Evolutionary conservation across 768 basidiomycete genomes (phyloP).

Genomic region (Dendrothele bispora): DNA sequence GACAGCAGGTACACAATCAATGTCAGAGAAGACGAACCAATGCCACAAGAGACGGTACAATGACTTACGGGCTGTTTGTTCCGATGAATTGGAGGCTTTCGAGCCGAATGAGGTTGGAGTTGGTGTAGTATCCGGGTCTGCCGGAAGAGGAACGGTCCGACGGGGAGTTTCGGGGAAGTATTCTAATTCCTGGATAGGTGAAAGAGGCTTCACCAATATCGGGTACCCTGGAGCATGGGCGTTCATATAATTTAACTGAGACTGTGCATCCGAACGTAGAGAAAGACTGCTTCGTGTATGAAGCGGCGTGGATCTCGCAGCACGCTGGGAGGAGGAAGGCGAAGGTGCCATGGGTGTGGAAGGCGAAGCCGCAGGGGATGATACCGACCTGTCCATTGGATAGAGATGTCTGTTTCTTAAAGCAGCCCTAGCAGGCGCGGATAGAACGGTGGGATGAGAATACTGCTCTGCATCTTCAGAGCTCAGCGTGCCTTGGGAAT

Average conservation of each 20-base stretch:
- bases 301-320: constrained; percentile 15
- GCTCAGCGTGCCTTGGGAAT: constrained; percentile 7
- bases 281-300: constrained; percentile 41
- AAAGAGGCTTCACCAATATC: constrained; percentile 52
- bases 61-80: constrained; percentile 45
- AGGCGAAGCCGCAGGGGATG: constrained; percentile 26
- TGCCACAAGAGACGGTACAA: no score
- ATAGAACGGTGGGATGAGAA: background rate
- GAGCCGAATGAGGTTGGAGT: constrained; percentile 25
- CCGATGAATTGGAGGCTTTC: constrained; percentile 37
- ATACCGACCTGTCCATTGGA: constrained; percentile 26
- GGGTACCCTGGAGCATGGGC: constrained; percentile 40
- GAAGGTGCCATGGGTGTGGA: constrained; percentile 20
- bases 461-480: background rate
- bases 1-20: background rate
- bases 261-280: constrained; percentile 37
- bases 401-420: constrained; percentile 2
- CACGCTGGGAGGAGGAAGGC: constrained; percentile 18
- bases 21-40: background rate
- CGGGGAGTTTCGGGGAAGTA: constrained; percentile 47
- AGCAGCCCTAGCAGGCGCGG: constrained; percentile 1
- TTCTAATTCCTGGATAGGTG: constrained; percentile 67
- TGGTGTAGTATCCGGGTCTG: constrained; percentile 17
- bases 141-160: constrained; percentile 34
- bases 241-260: constrained; percentile 39